These are phyloP conservation scores for Mucor indicus DNA, from an alignment of 371 early-diverging fungal genomes.

Conservation along the genomic window DNA sequence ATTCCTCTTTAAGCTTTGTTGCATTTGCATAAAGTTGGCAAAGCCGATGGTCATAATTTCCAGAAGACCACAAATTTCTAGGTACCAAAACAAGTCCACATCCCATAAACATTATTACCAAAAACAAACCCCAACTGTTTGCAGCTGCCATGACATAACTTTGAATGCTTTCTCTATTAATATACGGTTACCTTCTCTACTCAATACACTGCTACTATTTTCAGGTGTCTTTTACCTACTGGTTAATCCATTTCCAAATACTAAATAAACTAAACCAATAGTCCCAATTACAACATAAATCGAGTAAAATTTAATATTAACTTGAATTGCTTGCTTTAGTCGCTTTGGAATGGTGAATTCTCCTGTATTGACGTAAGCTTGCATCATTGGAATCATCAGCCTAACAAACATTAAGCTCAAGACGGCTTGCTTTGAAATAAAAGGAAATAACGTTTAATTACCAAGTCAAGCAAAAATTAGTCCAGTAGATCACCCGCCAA, in stretches of 20 bases:
- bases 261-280: constrained; percentile 72
- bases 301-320: constrained; percentile 77
- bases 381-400: constrained; percentile 82
- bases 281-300: constrained; percentile 51
- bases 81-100: constrained; percentile 91
- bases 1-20: constrained; percentile 70
- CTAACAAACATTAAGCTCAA: constrained; percentile 28
- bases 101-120: constrained; percentile 86
- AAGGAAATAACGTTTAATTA: constrained; percentile 20
- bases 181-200: neutral
- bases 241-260: constrained; percentile 54
- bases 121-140: constrained; percentile 90
- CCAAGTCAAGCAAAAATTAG: constrained; percentile 87
- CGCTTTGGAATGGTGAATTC: constrained; percentile 68
- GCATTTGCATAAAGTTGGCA: constrained; percentile 68
- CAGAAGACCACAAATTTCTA: constrained; percentile 76
- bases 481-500: constrained; percentile 92
- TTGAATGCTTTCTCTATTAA: constrained; percentile 59
- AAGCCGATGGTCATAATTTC: constrained; percentile 59
- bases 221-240: constrained; percentile 35
- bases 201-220: neutral
- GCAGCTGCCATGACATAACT: constrained; percentile 89
- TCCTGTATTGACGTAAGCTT: constrained; percentile 83
- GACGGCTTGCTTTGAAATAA: neutral
- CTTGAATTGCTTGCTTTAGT: constrained; percentile 68